Conservation (phyloP, 305 asterid genomes). For the Rubia balearica region DNA sequence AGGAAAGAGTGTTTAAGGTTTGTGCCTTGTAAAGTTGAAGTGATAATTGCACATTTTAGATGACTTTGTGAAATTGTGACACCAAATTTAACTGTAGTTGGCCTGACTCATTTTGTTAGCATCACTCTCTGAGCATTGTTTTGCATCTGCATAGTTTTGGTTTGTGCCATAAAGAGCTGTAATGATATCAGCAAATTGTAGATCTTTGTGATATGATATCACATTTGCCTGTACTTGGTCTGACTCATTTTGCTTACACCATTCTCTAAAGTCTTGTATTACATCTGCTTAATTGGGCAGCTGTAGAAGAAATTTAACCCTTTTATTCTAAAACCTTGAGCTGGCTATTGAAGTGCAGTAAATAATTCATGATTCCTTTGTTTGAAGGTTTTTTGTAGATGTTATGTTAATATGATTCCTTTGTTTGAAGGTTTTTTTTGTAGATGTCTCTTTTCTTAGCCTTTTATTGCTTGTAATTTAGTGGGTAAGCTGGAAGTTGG, state of each 20-base stretch:
- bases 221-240: background rate
- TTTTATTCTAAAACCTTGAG: background rate
- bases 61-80: no score
- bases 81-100: no score
- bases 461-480: background rate
- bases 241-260: background rate
- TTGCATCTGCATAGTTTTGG: background rate
- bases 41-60: no score
- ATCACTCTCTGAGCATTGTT: background rate
- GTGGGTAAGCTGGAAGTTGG: background rate
- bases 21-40: no score
- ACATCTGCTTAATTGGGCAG: background rate
- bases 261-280: background rate
- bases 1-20: background rate
- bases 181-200: background rate
- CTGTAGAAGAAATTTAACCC: background rate
- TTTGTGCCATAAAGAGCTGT: background rate
- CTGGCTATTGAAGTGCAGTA: background rate
- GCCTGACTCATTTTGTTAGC: background rate
- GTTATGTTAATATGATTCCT: background rate
- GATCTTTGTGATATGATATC: background rate
- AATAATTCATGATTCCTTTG: background rate
- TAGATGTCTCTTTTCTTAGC: background rate
- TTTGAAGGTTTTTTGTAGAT: background rate
- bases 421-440: no score